phyloP scores from a whole-genome alignment of 805 yeast genomes.

The Pichia ethanolica region DNA sequence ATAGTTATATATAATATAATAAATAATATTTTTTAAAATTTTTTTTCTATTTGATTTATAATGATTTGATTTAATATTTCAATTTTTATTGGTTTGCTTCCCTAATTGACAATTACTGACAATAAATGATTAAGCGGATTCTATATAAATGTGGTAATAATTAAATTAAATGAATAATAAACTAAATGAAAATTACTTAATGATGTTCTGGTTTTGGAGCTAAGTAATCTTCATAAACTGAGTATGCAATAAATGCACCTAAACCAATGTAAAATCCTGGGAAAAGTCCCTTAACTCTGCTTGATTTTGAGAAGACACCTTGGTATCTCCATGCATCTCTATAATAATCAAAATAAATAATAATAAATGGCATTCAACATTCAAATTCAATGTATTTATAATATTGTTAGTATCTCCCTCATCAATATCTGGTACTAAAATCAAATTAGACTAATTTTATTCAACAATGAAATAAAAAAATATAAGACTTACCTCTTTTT shows the following conservation, averaged over 20 bases:
- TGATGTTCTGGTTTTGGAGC: constrained; percentile 20
- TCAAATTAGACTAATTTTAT: too few species aligned
- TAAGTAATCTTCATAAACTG: constrained; percentile 52
- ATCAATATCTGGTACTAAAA: too few species aligned
- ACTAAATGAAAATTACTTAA: neutral
- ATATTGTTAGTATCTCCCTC: neutral
- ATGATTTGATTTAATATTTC: too few species aligned
- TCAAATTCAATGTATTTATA: constrained; percentile 18
- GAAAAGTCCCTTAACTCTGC: constrained; percentile 62
- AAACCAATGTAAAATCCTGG: constrained; percentile 79
- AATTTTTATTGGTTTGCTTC: too few species aligned
- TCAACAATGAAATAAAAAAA: too few species aligned
- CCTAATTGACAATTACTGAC: too few species aligned
- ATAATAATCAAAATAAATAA: neutral
- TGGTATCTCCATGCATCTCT: constrained; percentile 89
- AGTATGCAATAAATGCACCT: constrained; percentile 63
- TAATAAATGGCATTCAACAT: neutral
- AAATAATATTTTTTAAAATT: too few species aligned
- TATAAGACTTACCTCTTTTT: constrained; percentile 17
- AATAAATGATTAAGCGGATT: too few species aligned
- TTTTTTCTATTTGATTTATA: too few species aligned
- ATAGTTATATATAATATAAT: neutral
- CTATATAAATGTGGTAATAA: too few species aligned
- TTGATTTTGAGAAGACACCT: constrained; percentile 67
- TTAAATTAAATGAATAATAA: too few species aligned